Base-by-base conservation (phyloP, 352 stramenopile genomes). In the Halophytophthora batemanensis region DNA sequence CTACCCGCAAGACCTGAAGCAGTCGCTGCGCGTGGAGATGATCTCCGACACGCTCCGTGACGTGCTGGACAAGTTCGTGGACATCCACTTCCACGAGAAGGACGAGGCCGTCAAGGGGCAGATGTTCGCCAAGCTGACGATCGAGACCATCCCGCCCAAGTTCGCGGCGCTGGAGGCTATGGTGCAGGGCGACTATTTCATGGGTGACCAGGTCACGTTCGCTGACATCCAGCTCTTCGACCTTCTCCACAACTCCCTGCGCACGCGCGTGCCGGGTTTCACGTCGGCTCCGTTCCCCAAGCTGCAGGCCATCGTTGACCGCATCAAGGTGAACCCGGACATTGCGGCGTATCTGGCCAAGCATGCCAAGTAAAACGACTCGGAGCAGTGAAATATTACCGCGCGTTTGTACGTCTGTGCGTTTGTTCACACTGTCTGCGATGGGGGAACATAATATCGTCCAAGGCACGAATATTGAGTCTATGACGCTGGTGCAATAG, bases 161-260 rank as follows among this genome's bases (percentile, higher is more conserved):
- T 55, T 75, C 34, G 35, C 18, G 13, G 25, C 45, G 18, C 50
- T 82, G 2, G 59, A 77, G 48, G 23, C 23, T n/a, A 35, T 61
- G 29, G 45, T 82, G 12, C 29, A 50, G 19, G 73, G 68, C 19
- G 41, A 63, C 40, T 86, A 62, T 53, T 69, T 86, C 21, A 35
- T 71, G 28, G 69, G 67, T 35, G 54, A 57, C 33, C 67, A 72
- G 37, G 21, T 51, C 10, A 69, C 62, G 17, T 55, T 65, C 17
- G 74, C 59, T 0, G 76, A 85, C 22, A 47, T 87, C 2, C 52
- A 69, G 31, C 22, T 82, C 17, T 82, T 82, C 43, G 61, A 83
- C 56, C 28, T 70, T 21, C 34, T 77, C 21, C 36, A 64, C 23
- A 77, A 79, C 53, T 41, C 40, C 11, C 29, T 86, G n/a, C 34